Conservation (phyloP, 208 protist species). For the Plasmodiophora brassicae region DNA sequence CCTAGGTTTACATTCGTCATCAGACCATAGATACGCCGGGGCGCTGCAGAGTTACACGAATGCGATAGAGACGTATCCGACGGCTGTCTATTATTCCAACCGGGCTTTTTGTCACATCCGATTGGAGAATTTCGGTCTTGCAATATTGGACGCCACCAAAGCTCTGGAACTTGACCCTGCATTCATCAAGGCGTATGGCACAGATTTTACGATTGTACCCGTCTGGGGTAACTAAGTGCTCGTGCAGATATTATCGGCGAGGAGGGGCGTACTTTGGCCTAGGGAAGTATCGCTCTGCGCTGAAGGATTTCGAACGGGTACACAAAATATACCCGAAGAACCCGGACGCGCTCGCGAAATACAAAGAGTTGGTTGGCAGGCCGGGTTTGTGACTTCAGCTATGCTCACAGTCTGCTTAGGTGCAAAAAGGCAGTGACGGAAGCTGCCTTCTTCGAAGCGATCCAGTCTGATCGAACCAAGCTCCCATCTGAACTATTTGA, state of each 20-base stretch:
- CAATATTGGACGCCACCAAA: neutral
- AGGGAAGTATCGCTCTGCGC: neutral
- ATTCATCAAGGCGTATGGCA: neutral
- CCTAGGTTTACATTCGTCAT: neutral
- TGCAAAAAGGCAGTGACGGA: neutral
- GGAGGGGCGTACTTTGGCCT: neutral
- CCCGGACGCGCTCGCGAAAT: neutral
- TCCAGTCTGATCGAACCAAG: neutral
- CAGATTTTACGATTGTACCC: neutral
- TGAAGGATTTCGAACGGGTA: neutral
- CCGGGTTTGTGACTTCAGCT: neutral
- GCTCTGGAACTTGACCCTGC: neutral
- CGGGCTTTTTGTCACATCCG: slow-evolving; percentile 12
- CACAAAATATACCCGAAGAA: slow-evolving; percentile 14
- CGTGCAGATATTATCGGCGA: slow-evolving; percentile 18
- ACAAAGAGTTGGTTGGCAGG: neutral
- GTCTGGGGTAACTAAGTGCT: neutral
- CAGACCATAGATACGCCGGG: neutral
- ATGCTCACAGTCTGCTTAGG: neutral
- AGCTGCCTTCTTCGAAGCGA: neutral
- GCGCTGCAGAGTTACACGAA: neutral
- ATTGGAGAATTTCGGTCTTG: slow-evolving; percentile 25
- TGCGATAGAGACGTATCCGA: neutral
- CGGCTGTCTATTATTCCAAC: slow-evolving; percentile 5
- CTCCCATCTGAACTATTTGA: neutral